Conservation (phyloP, 805 yeast genomes). For the Saturnispora besseyi region DNA sequence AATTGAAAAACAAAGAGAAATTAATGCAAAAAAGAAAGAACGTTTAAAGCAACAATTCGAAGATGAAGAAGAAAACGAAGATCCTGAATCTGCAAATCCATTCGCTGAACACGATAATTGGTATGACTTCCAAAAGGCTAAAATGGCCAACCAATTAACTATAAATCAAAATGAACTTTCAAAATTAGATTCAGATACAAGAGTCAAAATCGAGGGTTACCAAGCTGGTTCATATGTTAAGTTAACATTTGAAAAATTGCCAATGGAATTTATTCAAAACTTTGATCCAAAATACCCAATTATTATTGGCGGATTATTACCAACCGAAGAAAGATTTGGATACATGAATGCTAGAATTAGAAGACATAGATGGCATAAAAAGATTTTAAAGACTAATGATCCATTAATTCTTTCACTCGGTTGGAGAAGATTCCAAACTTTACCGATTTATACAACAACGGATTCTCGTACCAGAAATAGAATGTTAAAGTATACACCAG, state of each 20-base stretch:
- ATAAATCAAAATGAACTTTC: slow-evolving; percentile 78
- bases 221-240: slow-evolving; percentile 92
- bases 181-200: slow-evolving; percentile 63
- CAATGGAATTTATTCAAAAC: slow-evolving; percentile 84
- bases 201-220: slow-evolving; percentile 81
- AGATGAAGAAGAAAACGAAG: slow-evolving; percentile 68
- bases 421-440: slow-evolving; percentile 97
- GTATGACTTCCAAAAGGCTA: slow-evolving; percentile 96
- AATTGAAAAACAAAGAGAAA: slow-evolving; percentile 64
- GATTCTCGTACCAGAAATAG: slow-evolving; percentile 97
- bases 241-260: slow-evolving; percentile 69
- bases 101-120: slow-evolving; percentile 82
- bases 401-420: slow-evolving; percentile 91
- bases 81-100: slow-evolving; percentile 46
- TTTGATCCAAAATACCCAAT: slow-evolving; percentile 82
- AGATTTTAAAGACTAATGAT: slow-evolving; percentile 89
- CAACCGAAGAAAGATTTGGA: slow-evolving; percentile 90
- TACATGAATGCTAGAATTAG: slow-evolving; percentile 87
- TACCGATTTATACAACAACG: slow-evolving; percentile 91
- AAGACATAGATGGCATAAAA: slow-evolving; percentile 98
- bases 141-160: slow-evolving; percentile 91
- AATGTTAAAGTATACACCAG: slow-evolving; percentile 97
- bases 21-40: slow-evolving; percentile 85
- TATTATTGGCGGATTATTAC: slow-evolving; percentile 80
- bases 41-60: slow-evolving; percentile 84